Evolutionary conservation across 305 asterid genomes (phyloP).

Genomic region (Fraxinus baroniana): DNA sequence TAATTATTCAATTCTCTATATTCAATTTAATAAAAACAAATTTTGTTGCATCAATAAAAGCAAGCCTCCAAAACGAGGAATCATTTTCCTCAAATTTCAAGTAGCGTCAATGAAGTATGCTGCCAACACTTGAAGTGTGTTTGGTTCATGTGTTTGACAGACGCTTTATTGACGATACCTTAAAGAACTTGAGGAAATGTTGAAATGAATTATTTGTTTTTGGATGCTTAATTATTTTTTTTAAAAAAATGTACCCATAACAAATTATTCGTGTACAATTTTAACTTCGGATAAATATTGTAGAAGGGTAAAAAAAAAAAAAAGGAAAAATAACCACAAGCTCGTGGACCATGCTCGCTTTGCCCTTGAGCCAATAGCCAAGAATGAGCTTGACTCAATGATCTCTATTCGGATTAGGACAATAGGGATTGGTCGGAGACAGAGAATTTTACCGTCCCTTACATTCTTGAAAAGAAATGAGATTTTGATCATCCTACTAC

Average conservation of each 20-base stretch:
- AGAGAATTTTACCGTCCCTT: neutral
- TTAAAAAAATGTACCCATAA: neutral
- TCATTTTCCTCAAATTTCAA: neutral
- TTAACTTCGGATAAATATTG: too few species aligned
- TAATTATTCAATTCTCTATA: too few species aligned
- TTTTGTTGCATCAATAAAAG: neutral
- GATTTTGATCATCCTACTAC: neutral
- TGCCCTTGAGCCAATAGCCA: neutral
- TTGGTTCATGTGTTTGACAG: neutral
- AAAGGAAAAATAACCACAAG: neutral
- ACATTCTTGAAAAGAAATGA: neutral
- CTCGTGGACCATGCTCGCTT: neutral
- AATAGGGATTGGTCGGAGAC: neutral
- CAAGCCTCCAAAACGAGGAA: neutral
- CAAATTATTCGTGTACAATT: too few species aligned
- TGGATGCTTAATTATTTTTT: neutral
- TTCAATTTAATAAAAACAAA: too few species aligned
- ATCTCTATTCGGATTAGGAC: neutral
- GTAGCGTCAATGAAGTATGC: neutral
- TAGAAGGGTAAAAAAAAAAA: neutral
- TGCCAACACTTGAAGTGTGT: neutral
- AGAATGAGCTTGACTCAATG: neutral
- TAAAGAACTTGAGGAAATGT: neutral
- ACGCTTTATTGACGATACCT: neutral
- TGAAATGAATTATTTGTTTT: too few species aligned